Evolutionary conservation across 2,329 filamentous ascomycete species (phyloP), one percentile per base, ranked within the genome.

Genomic region (Ophiocordyceps camponoti-saundersi): DNA sequence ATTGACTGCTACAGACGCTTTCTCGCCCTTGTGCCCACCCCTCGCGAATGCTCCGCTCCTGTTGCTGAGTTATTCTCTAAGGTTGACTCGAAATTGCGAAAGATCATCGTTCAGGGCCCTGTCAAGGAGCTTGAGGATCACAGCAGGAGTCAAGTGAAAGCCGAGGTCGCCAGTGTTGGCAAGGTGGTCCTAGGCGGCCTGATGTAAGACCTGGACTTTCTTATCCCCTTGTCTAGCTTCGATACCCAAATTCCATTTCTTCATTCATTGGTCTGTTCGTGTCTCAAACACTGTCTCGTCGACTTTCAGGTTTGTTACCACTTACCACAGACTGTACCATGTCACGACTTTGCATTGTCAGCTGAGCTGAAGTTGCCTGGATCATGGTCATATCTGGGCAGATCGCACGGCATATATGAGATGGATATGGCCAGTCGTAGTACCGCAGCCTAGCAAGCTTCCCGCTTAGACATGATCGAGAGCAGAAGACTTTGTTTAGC

Each of bases 61-160:
- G 72, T 96, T 1, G 85, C 81, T 0, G 92, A 96, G 60, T 69
- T 90, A 47, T 98, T 98, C 55, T 75, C 79, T 12, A 98, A 98
- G 64, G 86, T 85, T 0, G 92, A 98, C 64, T 75, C 81, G 6
- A 81, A 79, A 52, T 75, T 98, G 42, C 73, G 89, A 51, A 96
- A 95, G 66, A 80, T 95, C 45, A 82, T 98, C 50, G 76, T 98
- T 1, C 81, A 86, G 44, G 84, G 84, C 6, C 78, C 93, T 1
- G 82, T 95, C 44, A 81, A 88, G 54, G 92, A 98, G 59, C 95
- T 96, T 61, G 92, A 96, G 61, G 90, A 95, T 48, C 77, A 79
- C 20, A 92, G 84, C 60, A 71, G 90, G 43, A 71, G 69, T 42
- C 81, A 83, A 11, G 77, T 86, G 29, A 90, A 83, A 65, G 76